These are phyloP conservation scores for Phytophthora colocasiae DNA, from an alignment of 352 stramenopile genomes.

Conservation along the genomic window DNA sequence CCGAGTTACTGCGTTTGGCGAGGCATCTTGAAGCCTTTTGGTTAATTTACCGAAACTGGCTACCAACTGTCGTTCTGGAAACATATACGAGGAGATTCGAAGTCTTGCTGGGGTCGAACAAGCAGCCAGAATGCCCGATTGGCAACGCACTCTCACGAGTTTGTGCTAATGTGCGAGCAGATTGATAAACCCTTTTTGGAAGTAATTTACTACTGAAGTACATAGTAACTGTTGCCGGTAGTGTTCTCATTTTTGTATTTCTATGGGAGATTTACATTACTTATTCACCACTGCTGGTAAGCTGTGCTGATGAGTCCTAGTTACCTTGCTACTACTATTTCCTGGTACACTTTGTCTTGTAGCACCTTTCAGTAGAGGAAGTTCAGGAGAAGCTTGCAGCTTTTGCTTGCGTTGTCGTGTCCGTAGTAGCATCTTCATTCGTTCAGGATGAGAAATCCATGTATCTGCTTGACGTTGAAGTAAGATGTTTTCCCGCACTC, in stretches of 20 bases:
- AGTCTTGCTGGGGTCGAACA: background rate
- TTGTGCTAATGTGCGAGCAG: conserved; percentile 7
- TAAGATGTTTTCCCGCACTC: conserved; percentile 14
- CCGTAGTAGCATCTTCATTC: conserved; percentile 30
- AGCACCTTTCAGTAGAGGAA: conserved; percentile 9
- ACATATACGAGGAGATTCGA: conserved; percentile 9
- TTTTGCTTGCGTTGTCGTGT: conserved; percentile 25
- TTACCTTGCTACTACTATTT: background rate
- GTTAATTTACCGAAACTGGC: conserved; percentile 29
- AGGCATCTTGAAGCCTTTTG: conserved; percentile 29
- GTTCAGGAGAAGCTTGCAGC: background rate
- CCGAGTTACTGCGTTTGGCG: conserved; percentile 9
- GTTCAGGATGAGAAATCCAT: conserved; percentile 25
- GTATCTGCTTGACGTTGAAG: conserved; percentile 27
- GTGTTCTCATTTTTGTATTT: too few species aligned
- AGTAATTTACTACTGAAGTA: too few species aligned
- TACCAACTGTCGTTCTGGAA: conserved; percentile 22
- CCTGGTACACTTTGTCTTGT: too few species aligned
- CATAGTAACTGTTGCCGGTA: too few species aligned
- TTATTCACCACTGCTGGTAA: conserved; percentile 27
- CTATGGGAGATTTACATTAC: too few species aligned
- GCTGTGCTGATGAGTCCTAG: background rate
- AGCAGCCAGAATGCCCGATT: conserved; percentile 4
- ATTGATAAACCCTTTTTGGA: background rate
- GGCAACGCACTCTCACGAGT: conserved; percentile 10